Conservation (phyloP, 129 eudicot genomes). For the Arctium minus region DNA sequence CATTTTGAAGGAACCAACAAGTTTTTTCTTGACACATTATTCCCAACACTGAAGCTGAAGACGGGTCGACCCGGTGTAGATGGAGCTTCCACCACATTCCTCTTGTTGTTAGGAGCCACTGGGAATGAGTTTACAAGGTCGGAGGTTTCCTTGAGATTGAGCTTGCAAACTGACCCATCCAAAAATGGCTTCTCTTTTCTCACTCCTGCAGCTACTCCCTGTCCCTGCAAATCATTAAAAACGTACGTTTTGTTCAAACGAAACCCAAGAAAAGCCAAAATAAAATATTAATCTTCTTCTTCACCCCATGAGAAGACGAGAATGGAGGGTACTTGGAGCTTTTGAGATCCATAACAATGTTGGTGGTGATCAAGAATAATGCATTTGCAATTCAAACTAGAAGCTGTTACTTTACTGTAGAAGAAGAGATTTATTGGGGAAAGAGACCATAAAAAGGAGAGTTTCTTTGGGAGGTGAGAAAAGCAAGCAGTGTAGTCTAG, state of each 20-base stretch:
- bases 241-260: too few relatives aligned
- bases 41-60: constrained; percentile 63
- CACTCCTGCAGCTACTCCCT: neutral
- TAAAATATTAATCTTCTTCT: neutral
- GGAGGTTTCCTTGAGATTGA: constrained; percentile 66
- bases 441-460: constrained; percentile 20
- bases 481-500: neutral
- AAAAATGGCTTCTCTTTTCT: constrained; percentile 49
- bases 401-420: neutral
- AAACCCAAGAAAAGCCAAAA: neutral
- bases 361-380: neutral
- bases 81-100: constrained; percentile 57
- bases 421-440: neutral
- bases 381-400: neutral
- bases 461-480: constrained; percentile 11
- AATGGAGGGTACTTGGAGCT: constrained; percentile 10
- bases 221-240: neutral
- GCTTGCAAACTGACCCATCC: constrained; percentile 48
- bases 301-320: constrained; percentile 17
- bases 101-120: constrained; percentile 21
- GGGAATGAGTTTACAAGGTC: constrained; percentile 63
- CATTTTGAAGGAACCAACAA: constrained; percentile 69
- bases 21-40: constrained; percentile 28
- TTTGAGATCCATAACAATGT: constrained; percentile 21
- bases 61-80: constrained; percentile 84